Base-by-base conservation (phyloP, 345 rosid species). In the Capsella bursapastoris region DNA sequence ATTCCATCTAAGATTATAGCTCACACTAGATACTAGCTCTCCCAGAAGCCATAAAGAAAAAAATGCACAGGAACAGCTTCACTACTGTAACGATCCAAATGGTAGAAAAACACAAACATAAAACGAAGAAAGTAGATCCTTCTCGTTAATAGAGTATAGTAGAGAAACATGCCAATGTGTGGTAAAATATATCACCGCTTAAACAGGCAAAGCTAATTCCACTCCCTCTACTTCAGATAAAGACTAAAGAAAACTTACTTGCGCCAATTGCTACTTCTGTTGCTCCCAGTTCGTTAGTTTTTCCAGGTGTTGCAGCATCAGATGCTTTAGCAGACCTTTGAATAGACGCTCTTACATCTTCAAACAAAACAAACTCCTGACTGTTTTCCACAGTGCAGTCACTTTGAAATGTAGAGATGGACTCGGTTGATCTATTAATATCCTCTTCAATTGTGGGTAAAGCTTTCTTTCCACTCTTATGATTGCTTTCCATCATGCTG, bases 301-400 rank as follows among this genome's bases (percentile, higher is more conserved):
- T 83, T 22, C 35, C 75, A 7, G 72, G 82, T 76, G 64, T 75
- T 60, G 62, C 61, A 50, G 70, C 47, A 35, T 29, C 68, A 56
- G 89, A 75, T 29, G 60, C 65, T 80, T 73, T 76, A 63, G 83
- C 84, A 55, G 93, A 89, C 58, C 81, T 66, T 53, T 72, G 77
- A 52, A 78, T 78, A 56, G 98, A 96, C 48, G 97, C 99, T 83
- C 98, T 86, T 41, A 90, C 81, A 79, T 96, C 99, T 76, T 85
- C 86, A 57, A 96, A 92, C 68, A 96, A 81, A 69, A 81, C 93
- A 47, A 68, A 84, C 73, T 89, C 97, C 15, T 85, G 84, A 80
- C 83, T 84, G 70, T 82, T 85, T 15, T 83, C 45, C 9, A 89
- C 83, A 78, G 86, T 79, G 78, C 80, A 64, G 38, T 89, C 99